Evolutionary conservation across 2,329 filamentous ascomycete species (phyloP), one percentile per base, ranked within the genome.

Genomic region (Alternaria ethzedia): DNA sequence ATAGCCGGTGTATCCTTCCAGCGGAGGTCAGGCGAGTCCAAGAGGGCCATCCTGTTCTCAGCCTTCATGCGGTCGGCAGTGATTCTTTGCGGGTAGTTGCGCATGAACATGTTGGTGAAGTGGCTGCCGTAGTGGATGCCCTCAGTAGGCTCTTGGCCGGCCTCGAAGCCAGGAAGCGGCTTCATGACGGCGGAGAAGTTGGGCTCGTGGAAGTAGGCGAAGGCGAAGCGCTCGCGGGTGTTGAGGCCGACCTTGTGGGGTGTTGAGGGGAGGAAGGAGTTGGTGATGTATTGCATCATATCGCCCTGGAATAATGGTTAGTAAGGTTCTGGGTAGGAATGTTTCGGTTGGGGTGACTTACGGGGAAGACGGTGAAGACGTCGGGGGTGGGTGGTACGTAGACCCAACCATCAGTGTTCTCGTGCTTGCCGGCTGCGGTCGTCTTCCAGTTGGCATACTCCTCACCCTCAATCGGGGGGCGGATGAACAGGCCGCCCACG

Each of bases 401-500:
- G 20, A 83, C 70, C 84, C 84, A 86, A 4, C 80, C 78, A 4
- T 82, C 75, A 25, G 82, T 82, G 10, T 85, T 75, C 61, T 85
- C 82, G 36, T 78, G 75, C 64, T 82, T 69, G 0, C 83, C 84
- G 4, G 83, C 83, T 0, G 82, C 76, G 60, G 79, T 83, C 57
- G 76, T 73, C 60, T 82, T 69, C 83, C 83, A 86, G 68, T 86
- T 86, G 47, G 81, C 80, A 23, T 79, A 80, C 2, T 68, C 66
- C 62, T 85, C 83, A 11, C 75, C 75, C 5, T 81, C 66, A 12
- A 74, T 69, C 0, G 83, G 83, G 9, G 82, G 82, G 9, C 83
- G 79, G 28, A 86, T 77, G 65, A 86, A 85, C 2, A 86, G 77
- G 75, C 84, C 84, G 47, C 84, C 84, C 54, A 86, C 83, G 17